Conservation (phyloP, 352 stramenopile genomes). For the Bremia lactucae region DNA sequence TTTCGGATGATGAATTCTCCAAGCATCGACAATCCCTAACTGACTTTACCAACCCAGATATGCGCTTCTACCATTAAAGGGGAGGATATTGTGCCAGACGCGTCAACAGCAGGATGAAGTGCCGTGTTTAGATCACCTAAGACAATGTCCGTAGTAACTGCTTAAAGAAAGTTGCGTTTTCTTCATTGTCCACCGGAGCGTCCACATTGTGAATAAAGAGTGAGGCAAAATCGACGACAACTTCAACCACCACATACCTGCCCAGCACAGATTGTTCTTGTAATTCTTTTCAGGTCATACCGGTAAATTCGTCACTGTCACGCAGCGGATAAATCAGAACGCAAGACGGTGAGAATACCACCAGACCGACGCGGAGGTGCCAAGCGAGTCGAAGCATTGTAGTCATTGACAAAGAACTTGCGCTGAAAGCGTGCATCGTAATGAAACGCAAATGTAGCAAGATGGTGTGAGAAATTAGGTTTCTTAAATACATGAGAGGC, state of each 20-base stretch:
- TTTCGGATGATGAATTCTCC: neutral
- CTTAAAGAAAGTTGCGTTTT: neutral
- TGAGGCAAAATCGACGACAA: neutral
- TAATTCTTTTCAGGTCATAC: neutral
- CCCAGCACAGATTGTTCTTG: neutral
- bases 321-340: neutral
- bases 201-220: neutral
- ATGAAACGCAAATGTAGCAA: neutral
- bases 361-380: neutral
- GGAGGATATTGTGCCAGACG: neutral
- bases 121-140: neutral
- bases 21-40: neutral
- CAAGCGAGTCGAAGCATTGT: neutral
- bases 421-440: too few species aligned
- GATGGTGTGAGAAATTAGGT: neutral
- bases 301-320: too few species aligned
- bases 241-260: neutral
- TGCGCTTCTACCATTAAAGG: neutral
- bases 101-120: neutral
- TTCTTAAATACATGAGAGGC: neutral
- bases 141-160: neutral
- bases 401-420: neutral
- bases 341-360: too few species aligned
- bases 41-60: neutral
- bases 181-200: neutral